Base-by-base conservation (phyloP, 352 stramenopile species). In the Phytophthora citricola region DNA sequence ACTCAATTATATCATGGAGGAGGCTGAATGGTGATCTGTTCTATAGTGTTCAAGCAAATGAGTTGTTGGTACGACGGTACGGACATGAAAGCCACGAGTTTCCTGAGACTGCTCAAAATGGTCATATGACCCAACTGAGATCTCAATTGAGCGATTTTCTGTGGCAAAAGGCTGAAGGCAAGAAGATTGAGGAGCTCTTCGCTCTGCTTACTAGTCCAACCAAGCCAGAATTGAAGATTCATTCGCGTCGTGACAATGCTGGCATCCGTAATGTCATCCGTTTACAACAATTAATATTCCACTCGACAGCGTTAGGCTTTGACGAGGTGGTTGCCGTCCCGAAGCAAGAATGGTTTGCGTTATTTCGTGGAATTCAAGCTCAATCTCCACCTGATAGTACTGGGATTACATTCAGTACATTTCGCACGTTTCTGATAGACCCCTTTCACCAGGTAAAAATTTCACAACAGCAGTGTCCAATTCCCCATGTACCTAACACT, bases 301-400 rank as follows among this genome's bases (percentile, higher is more conserved):
- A 68, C 26, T 29, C 49, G 2, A 50, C 63, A 56, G 10, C 22
- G 8, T 53, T 75, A 44, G 63, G 68, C 4, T 74, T 78, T 17
- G 57, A 53, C 41, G 15, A 46, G 26, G 36, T 50, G 24, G 34
- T 47, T 8, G 36, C 34, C 12, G 26, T 76, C 10, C 54, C 58
- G 7, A 81, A 78, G 47, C 69, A 81, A 45, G 68, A 85, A 53
- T 85, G 71, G 68, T 75, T 75, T 34, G 55, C 68, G 7, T 26
- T 85, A 11, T 81, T 79, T 50, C 43, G 41, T n/a, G 58, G 62
- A 2, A 72, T 85, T 26, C 67, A 81, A 55, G 22, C 32, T 6
- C 47, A 79, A 17, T 66, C 68, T 5, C 53, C 62, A 15, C 27
- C 51, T 2, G 26, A 40, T 11, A 51, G 15, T 5, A 27, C 14